Conservation (phyloP, 139 green algal genomes). For the Chlamydomonas asymmetrica region DNA sequence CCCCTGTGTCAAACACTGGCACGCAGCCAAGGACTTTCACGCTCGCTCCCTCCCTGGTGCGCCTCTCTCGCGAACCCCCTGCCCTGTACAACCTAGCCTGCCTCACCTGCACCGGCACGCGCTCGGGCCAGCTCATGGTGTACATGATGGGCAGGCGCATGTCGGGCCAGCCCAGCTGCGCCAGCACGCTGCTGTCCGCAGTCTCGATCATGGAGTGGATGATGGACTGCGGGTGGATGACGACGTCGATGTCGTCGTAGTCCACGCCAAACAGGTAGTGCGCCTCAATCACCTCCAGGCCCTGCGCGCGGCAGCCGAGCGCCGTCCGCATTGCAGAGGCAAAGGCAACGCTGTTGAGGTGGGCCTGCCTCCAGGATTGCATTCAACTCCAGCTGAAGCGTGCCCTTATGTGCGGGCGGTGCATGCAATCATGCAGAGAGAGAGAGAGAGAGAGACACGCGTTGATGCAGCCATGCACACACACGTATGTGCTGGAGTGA, state of each 20-base stretch:
- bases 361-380: no score
- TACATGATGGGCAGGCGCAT: constrained; percentile 99
- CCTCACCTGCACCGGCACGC: constrained; percentile 66
- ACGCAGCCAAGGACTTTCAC: no score
- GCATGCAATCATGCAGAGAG: neutral
- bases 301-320: constrained; percentile 45
- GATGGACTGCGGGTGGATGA: constrained; percentile 99
- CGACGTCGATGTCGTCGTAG: constrained; percentile 99
- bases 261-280: constrained; percentile 97
- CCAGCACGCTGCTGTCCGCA: constrained; percentile 90
- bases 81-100: neutral
- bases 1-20: no score
- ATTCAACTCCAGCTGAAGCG: no score
- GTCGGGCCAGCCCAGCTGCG: constrained; percentile 97
- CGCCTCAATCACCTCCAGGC: constrained; percentile 95
- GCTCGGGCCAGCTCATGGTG: constrained; percentile 96
- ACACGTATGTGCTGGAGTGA: no score
- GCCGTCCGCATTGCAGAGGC: neutral
- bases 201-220: constrained; percentile 99
- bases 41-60: constrained; percentile 47
- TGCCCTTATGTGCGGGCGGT: no score
- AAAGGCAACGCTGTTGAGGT: neutral
- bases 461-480: neutral
- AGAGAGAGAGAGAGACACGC: neutral
- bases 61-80: neutral